Percentiles rank a stretch among this genome's conserved stretches.
phyloP scores from a whole-genome alignment of 805 yeast genomes.

The Pichia eremophila region DNA sequence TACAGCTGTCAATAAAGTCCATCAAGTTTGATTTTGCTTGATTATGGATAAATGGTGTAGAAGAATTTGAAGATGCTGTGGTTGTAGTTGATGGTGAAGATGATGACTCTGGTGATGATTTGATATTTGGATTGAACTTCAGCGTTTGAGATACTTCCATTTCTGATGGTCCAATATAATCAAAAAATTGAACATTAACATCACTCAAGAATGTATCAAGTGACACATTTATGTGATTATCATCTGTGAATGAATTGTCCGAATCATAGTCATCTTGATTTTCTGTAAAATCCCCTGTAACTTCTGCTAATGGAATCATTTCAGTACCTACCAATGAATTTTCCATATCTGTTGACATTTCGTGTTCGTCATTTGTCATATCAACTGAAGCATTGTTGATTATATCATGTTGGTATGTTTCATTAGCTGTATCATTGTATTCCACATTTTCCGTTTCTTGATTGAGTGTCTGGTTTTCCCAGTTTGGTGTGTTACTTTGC shows the following conservation, averaged over 20 bases:
- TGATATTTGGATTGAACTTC: slow-evolving; percentile 1
- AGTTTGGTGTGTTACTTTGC: too few relatives aligned
- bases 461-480: too few relatives aligned
- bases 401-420: background rate
- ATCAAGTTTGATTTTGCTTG: slow-evolving; percentile 12
- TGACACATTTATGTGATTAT: slow-evolving; percentile 21
- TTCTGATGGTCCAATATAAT: slow-evolving; percentile 23
- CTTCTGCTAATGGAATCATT: slow-evolving; percentile 24
- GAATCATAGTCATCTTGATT: slow-evolving; percentile 15
- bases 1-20: slow-evolving; percentile 23
- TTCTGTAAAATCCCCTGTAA: slow-evolving; percentile 15
- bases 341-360: slow-evolving; percentile 3
- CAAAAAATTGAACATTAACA: slow-evolving; percentile 25
- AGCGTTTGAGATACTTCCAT: slow-evolving; percentile 12
- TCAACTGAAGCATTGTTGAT: background rate
- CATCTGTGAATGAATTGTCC: slow-evolving; percentile 18
- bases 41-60: background rate
- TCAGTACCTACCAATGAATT: slow-evolving; percentile 17
- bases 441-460: too few relatives aligned
- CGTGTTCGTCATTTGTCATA: background rate
- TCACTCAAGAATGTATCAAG: slow-evolving; percentile 20
- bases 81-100: slow-evolving; percentile 1
- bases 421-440: background rate
- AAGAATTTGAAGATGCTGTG: slow-evolving; percentile 4
- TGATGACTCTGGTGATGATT: background rate